Base-by-base conservation (phyloP, 805 yeast species). In the Candida railenensis region DNA sequence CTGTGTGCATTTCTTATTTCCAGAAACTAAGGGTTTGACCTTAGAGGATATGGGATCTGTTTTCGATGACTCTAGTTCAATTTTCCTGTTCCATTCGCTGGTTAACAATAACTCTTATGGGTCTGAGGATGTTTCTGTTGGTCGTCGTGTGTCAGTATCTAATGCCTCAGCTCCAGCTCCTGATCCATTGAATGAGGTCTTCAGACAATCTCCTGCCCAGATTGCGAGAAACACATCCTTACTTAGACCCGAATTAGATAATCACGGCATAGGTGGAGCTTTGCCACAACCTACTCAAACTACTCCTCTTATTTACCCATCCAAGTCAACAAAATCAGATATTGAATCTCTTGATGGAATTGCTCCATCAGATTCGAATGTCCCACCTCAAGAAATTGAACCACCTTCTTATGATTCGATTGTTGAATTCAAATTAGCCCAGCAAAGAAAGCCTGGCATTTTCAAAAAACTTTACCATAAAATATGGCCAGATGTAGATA, bases 21-120 rank as follows among this genome's bases (percentile, higher is more conserved):
- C 97, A 1, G 97, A 91, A 62, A 91, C 97, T 2, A 89, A 87
- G 56, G 97, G 97, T 9, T 81, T 90, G 42, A 77, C 84, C 21
- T 74, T 90, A 46, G 97, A 91, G 61, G 97, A 91, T 48, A 90
- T 91, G 96, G 96, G 91, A 51, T 79, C 87, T 3, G 78, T 90
- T 12, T 90, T 91, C 63, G 96, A 91, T 53, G 96, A 72, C 53
- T 56, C 55, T 44, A 66, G 74, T 4, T 68, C 74, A 4, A 61
- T 73, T 4, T 73, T 73, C 49, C 69, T 74, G 8, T 71, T 62
- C 58, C 77, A 72, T 51, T 68, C 74, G 2, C 56, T 19, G 41
- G 37, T 8, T 32, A 37, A 37, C 22, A 36, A 36, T 20, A 36
- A 36, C 12, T 12, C 21, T 11, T 16, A 20, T 22, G 21, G 22